Evolutionary conservation across 768 basidiomycete species (phyloP), one percentile per base, ranked within the genome.

Genomic region (Termitomyces sp.): DNA sequence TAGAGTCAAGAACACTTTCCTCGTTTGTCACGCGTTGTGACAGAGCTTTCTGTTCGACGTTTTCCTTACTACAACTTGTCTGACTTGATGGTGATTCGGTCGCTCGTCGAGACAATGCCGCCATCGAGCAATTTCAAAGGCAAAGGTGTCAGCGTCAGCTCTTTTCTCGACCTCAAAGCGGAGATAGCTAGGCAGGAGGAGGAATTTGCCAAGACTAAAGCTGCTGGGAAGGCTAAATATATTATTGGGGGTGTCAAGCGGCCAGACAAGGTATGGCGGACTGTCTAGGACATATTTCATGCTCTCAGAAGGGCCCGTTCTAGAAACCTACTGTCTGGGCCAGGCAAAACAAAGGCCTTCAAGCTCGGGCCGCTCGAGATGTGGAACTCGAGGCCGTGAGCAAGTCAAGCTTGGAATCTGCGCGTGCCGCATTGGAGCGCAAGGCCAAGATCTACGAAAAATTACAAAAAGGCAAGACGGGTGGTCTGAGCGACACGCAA

Each of bases 391-490:
- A 90, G 59, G 82, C 72, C 37, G 71, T 89, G 54, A 84, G 81
- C 70, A 81, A 75, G 62, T 83, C 84, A 17, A 89, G 87, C 0
- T 67, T 88, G 11, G 90, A 93, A 53, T 82, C 83, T 0, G 85
- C 86, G 17, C 82, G 83, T 14, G 84, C 84, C 2, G 78, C 78
- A 1, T 70, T 93, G 35, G 87, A 92, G 67, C 77, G 85, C 55
- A 93, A 94, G 66, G 83, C 88, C 3, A 81, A 82, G 68, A 80
- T 90, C 46, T 93, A 94, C 61, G 87, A 92, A 11, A 85, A 92
- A 65, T 66, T 93, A 37, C 71, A 77, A 64, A 85, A 82, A 62
- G 92, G 92, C 12, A 87, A 90, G 68, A 82, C 82, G 11, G 90
- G 85, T 0, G 90, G 91, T 3, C 64, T 94, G 63, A 86, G 65